Base-by-base conservation (phyloP, 345 rosid species). In the Fremontodendron californicum region DNA sequence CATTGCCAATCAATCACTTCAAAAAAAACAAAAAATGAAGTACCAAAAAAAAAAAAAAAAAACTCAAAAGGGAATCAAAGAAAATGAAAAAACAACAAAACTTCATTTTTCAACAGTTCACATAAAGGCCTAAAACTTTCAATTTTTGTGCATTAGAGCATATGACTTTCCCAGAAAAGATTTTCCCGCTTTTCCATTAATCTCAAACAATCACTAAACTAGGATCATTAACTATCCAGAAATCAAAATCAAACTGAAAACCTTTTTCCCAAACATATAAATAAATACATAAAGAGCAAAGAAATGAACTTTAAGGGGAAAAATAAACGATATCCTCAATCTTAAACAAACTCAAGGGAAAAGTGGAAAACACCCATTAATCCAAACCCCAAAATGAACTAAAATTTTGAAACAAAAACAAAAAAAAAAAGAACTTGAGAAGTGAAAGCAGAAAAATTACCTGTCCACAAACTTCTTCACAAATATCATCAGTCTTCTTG, bases 401-500 rank as follows among this genome's bases (percentile, higher is more conserved):
- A n/a, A 25, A 63, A 45, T 64, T 61, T 27, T 2, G 25, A 58
- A 70, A 3, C 1, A 6, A n/a, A n/a, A n/a, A n/a, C n/a, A n/a
- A 58, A 58, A 33, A 12, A 64, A 69, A 6, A 3, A 15, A 74
- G 58, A 55, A 66, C 67, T 9, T 43, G 7, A 31, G 18, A 70
- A 21, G 35, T 6, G 31, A 52, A 73, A 45, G 16, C 43, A 19
- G 48, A 21, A 39, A 15, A 62, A 73, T 58, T 83, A 92, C 97
- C 97, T 91, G 81, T 79, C 96, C 96, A 75, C 96, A 92, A 78
- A 92, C 93, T 43, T 91, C 82, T 65, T 84, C 92, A 80, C 94
- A 91, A 6, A 90, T 81, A 82, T 88, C 97, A 82, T 93, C 97
- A 62, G 97, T 89, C 84, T 94, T 94, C 93, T 94, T 94, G 49